phyloP scores from a whole-genome alignment of 73 alveolate species.

The Blepharisma stoltei region DNA sequence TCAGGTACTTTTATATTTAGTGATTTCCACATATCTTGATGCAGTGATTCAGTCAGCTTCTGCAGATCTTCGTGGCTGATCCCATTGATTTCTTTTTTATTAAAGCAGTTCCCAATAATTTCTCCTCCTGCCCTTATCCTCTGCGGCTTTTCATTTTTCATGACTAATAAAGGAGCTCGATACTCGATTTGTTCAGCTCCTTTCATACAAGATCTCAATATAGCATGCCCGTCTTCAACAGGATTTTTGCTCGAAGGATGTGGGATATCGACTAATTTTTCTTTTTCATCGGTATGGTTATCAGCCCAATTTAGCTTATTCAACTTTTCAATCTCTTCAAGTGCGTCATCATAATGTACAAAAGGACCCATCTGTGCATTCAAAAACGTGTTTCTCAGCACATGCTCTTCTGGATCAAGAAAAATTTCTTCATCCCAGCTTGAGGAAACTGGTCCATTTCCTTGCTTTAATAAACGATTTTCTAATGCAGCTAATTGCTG shows the following conservation, averaged over 20 bases:
- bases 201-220: conserved; percentile 19
- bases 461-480: conserved; percentile 50
- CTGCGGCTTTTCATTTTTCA: neutral
- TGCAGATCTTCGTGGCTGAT: too few relatives aligned
- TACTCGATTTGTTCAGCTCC: neutral
- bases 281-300: neutral
- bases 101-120: too few relatives aligned
- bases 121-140: neutral
- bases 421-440: conserved; percentile 79
- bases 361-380: conserved; percentile 86
- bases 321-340: conserved; percentile 1
- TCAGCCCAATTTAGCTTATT: conserved; percentile 18
- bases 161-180: neutral
- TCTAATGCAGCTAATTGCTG: conserved; percentile 76
- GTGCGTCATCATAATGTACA: conserved; percentile 42
- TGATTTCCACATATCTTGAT: too few relatives aligned
- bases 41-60: too few relatives aligned
- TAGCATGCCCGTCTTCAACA: conserved; percentile 5
- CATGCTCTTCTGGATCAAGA: conserved; percentile 70
- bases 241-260: conserved; percentile 28
- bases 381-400: conserved; percentile 81
- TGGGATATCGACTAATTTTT: conserved; percentile 13
- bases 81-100: too few relatives aligned
- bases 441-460: conserved; percentile 63
- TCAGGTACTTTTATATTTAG: too few relatives aligned